Evolutionary conservation across 164 flowering plant species (phyloP), one percentile per base, ranked within the genome.

Genomic region (Santalum album): DNA sequence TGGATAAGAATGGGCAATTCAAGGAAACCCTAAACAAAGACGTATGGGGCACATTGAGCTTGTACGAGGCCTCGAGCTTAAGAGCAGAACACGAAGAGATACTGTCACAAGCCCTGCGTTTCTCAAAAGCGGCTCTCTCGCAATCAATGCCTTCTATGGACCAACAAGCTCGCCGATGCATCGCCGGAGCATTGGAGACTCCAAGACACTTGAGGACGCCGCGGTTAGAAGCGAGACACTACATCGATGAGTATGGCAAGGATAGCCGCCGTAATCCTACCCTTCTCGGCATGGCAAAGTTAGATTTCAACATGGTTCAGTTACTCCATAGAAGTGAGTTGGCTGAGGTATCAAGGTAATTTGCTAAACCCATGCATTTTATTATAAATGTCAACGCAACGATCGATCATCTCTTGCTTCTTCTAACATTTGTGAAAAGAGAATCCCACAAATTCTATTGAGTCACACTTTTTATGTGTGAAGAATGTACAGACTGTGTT

Each of bases 51-150:
- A 12, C 65, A 49, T 45, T 74, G 43, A 67, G 78, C 49, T 67
- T 70, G 51, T 68, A 64, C 20, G 78, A 70, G 36, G 75, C 75
- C 11, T 64, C 78, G 1, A 42, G 52, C 34, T 29, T 29, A 29
- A 29, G 9, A 29, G 58, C 53, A 9, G 38, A 53, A 42, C 53
- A 27, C 1, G 75, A 74, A 52, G 25, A 47, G 1, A 59, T 64
- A 19, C 26, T 70, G n/a, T 36, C 24, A 2, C 45, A 65, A 35
- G 75, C 78, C 22, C 48, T 22, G 59, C 52, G 55, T 18, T 70
- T 70, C 22, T 49, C 68, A 9, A 52, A 34, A 24, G 35, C 34
- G 22, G 54, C 43, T 27, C 65, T 70, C 14, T 57, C 4, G 42
- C 25, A 12, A 6, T 35, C 64, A 1, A 22, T 56, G 53, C 29